Base-by-base conservation (phyloP, 2,329 filamentous ascomycete species). In the Capronia americana region DNA sequence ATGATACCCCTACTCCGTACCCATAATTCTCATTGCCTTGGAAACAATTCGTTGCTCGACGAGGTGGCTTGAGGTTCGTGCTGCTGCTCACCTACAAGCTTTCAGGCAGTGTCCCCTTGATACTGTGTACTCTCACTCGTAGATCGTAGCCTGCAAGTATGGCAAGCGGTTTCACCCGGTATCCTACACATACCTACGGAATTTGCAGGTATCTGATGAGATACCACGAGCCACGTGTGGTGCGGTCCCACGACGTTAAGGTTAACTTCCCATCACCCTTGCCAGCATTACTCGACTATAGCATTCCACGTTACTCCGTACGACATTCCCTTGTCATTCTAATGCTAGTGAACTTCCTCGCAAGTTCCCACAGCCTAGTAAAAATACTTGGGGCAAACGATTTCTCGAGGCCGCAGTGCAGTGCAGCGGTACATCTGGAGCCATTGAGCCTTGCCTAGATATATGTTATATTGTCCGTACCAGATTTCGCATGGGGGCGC, bases 1-100 rank as follows among this genome's bases (percentile, higher is more conserved):
- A 55, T 8, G 53, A 32, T 55, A 55, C 53, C 51, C n/a, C 23
- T 26, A 30, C 24, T 11, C 24, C 28, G n/a, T 54, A 28, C 51
- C 51, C 46, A 24, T 23, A 32, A 55, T 32, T 55, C 26, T 28
- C 28, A 55, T 55, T 55, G 53, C 53, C 53, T 55, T 55, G 5
- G 24, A 50, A 50, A 17, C 34, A 17, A 17, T 41, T 41, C 14
- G 14, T 17, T 17, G 12, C 34, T 41, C 34, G 34, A 41, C 12
- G 0, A 12, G 34, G 6, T 17, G 34, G 14, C 34, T 41, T n/a
- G 17, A 2, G 7, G 17, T 44, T 44, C 14, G 38, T 44, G 38
- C 14, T 20, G 38, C 38, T n/a, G 5, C 14, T 4, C 5, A n/a
- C 6, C 17, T 44, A 44, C 17, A n/a, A 7, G 17, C 17, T 8